Percentiles rank a stretch among this genome's conserved stretches.
Evolutionary conservation across 176 grass and related monocot genomes (phyloP).

Genomic region (Puccinellia tenuiflora): DNA sequence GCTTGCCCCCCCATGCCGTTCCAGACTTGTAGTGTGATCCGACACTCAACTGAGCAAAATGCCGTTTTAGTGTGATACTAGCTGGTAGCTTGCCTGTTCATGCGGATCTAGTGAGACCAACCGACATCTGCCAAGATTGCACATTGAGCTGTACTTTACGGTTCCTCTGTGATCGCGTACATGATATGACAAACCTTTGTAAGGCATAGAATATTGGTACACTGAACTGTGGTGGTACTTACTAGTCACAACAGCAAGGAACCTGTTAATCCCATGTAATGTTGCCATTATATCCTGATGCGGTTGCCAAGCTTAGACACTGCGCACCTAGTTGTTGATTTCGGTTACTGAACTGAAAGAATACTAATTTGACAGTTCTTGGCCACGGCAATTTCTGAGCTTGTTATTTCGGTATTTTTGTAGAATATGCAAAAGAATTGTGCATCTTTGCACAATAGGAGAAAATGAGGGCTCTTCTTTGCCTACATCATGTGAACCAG

Average conservation of each 20-base stretch:
- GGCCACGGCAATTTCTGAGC: neutral
- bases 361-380: neutral
- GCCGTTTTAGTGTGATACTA: neutral
- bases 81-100: neutral
- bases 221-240: neutral
- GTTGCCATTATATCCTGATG: neutral
- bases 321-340: neutral
- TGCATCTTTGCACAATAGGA: too few relatives aligned
- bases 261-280: neutral
- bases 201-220: neutral
- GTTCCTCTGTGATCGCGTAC: neutral
- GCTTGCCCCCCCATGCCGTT: neutral
- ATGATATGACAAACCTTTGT: constrained; percentile 8
- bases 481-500: neutral
- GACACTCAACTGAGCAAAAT: neutral
- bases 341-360: neutral
- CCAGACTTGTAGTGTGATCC: neutral
- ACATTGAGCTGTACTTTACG: neutral
- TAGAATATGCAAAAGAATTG: neutral
- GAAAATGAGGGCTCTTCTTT: neutral
- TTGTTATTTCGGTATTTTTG: neutral
- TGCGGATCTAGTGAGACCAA: neutral
- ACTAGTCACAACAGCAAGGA: neutral
- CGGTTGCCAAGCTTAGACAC: neutral
- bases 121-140: neutral